Percentiles rank a stretch among this genome's conserved stretches.
Evolutionary conservation across 768 basidiomycete genomes (phyloP).

Genomic region (Lentinus brumalis): DNA sequence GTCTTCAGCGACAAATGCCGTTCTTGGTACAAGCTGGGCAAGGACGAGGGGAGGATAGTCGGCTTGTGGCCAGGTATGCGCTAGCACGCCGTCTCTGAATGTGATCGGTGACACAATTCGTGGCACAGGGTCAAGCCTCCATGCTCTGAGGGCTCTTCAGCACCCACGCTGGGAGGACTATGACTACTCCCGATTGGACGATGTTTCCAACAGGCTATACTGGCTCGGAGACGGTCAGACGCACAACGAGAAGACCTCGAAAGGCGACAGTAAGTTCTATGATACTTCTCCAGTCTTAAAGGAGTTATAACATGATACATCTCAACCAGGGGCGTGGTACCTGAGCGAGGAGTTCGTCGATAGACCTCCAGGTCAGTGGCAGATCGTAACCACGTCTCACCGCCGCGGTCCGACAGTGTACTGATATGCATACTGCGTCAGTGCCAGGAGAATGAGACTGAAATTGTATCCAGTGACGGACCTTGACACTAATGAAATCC

Average conservation of each 20-base stretch:
- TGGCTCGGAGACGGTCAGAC: slow-evolving; percentile 65
- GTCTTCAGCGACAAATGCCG: slow-evolving; percentile 59
- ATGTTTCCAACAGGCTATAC: slow-evolving; percentile 48
- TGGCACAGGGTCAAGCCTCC: slow-evolving; percentile 48
- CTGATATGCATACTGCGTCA: too few species aligned
- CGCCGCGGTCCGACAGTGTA: too few species aligned
- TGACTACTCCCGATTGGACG: slow-evolving; percentile 48
- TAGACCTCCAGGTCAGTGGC: slow-evolving; percentile 21
- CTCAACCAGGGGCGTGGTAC: slow-evolving; percentile 23
- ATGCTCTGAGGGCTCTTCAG: slow-evolving; percentile 45
- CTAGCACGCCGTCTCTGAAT: background rate
- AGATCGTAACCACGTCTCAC: too few species aligned
- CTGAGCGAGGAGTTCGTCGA: slow-evolving; percentile 20
- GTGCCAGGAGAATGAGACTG: too few species aligned
- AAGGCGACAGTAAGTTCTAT: slow-evolving; percentile 28
- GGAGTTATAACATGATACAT: background rate
- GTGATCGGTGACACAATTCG: background rate
- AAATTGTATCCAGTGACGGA: too few species aligned
- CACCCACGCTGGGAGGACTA: slow-evolving; percentile 67
- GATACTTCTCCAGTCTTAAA: background rate
- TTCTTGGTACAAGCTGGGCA: slow-evolving; percentile 64
- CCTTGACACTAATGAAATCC: too few species aligned
- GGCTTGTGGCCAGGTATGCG: slow-evolving; percentile 60
- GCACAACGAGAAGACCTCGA: slow-evolving; percentile 45
- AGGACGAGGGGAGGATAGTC: slow-evolving; percentile 56